These are phyloP conservation scores for Serpula lacrymans DNA, from an alignment of 768 basidiomycete genomes.

Conservation along the genomic window DNA sequence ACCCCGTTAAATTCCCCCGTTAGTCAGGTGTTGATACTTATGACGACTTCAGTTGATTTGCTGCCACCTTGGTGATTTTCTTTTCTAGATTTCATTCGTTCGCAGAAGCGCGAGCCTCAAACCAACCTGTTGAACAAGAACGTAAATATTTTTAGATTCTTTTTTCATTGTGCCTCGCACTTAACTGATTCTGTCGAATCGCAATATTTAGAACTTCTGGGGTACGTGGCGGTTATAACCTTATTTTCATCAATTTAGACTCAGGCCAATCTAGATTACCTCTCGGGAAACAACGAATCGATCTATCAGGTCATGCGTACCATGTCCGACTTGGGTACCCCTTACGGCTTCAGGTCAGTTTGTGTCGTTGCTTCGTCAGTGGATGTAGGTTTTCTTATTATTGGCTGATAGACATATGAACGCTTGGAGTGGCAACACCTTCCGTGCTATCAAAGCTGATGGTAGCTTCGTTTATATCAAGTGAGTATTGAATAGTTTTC, in stretches of 20 bases:
- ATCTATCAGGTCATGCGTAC: slow-evolving; percentile 45
- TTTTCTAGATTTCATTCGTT: slow-evolving; percentile 28
- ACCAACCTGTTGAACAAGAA: slow-evolving; percentile 43
- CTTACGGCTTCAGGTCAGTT: slow-evolving; percentile 40
- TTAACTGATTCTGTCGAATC: no score
- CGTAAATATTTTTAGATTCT: slow-evolving; percentile 15
- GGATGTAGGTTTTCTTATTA: no score
- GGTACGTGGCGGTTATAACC: slow-evolving; percentile 9
- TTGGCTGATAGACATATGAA: slow-evolving; percentile 39
- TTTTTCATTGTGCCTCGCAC: no score
- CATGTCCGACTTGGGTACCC: slow-evolving; percentile 56
- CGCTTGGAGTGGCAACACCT: slow-evolving; percentile 50
- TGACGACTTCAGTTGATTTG: not conserved
- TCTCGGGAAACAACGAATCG: slow-evolving; percentile 45
- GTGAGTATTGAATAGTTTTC: no score
- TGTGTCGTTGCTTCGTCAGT: slow-evolving; percentile 8
- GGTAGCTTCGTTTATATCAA: slow-evolving; percentile 55
- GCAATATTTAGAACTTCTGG: slow-evolving; percentile 16
- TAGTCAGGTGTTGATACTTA: slow-evolving; percentile 1
- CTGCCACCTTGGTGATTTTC: no score
- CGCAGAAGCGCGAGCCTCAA: slow-evolving; percentile 47
- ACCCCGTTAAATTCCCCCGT: slow-evolving; percentile 49
- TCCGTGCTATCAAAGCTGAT: slow-evolving; percentile 40
- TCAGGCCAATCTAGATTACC: no score
- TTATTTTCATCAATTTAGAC: no score